Conservation (phyloP, 2,329 filamentous ascomycete species). For the Colletotrichum plurivorum region DNA sequence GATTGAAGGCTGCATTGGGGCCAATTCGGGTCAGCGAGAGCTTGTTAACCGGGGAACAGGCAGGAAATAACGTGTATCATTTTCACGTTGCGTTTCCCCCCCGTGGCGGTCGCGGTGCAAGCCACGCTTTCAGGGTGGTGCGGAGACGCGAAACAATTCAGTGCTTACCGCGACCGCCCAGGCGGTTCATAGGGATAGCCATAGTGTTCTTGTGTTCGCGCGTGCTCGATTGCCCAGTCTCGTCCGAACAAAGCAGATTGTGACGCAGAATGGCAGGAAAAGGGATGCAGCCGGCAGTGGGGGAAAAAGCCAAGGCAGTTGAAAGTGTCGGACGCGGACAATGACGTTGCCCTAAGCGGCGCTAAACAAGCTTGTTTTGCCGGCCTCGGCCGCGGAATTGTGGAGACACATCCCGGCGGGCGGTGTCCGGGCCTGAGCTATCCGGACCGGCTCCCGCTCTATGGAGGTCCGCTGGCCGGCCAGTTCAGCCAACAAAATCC, state of each 20-base stretch:
- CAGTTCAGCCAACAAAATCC: background rate
- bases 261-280: slow-evolving; percentile 13
- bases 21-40: slow-evolving; percentile 3
- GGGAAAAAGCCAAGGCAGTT: slow-evolving; percentile 2
- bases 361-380: slow-evolving; percentile 40
- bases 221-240: background rate
- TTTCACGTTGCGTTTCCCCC: background rate
- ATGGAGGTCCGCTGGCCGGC: background rate
- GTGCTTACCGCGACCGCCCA: slow-evolving; percentile 42
- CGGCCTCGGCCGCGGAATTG: slow-evolving; percentile 31
- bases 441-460: slow-evolving; percentile 24
- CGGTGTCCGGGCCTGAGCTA: slow-evolving; percentile 6
- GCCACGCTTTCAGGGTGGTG: slow-evolving; percentile 17
- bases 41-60: background rate
- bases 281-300: slow-evolving; percentile 14
- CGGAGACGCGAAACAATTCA: slow-evolving; percentile 15
- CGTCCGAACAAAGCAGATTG: background rate
- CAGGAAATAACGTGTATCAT: background rate
- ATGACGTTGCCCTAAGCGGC: slow-evolving; percentile 29
- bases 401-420: slow-evolving; percentile 15
- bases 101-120: slow-evolving; percentile 21
- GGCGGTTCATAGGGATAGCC: slow-evolving; percentile 41
- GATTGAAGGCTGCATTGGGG: slow-evolving; percentile 78
- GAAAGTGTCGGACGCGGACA: slow-evolving; percentile 10
- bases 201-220: slow-evolving; percentile 8